Percentiles rank a stretch among this genome's conserved stretches.
These are phyloP conservation scores for Actinomucor elegans DNA, from an alignment of 371 early-diverging fungal species.

Conservation along the genomic window DNA sequence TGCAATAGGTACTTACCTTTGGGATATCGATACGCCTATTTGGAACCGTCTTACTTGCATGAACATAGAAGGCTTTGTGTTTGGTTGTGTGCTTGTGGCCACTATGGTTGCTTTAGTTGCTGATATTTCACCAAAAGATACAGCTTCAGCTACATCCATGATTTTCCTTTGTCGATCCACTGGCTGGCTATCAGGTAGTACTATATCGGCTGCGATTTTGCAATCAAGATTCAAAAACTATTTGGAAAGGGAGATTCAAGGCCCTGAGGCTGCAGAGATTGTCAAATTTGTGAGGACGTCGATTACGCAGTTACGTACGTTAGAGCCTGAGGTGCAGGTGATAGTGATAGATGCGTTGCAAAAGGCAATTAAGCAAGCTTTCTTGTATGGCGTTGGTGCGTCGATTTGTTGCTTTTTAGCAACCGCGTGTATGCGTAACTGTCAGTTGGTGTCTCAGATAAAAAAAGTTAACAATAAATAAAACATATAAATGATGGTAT, in stretches of 20 bases:
- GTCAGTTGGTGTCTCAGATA: no score
- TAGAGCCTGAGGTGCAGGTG: constrained; percentile 26
- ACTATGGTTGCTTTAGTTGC: constrained; percentile 52
- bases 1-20: constrained; percentile 2
- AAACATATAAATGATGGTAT: no score
- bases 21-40: constrained; percentile 9
- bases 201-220: constrained; percentile 41
- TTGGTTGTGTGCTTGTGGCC: constrained; percentile 42
- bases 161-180: constrained; percentile 49
- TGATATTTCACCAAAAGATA: constrained; percentile 35
- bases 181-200: constrained; percentile 43
- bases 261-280: constrained; percentile 36
- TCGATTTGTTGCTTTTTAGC: constrained; percentile 21
- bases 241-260: constrained; percentile 25
- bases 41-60: constrained; percentile 23
- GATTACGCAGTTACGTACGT: constrained; percentile 28
- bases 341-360: constrained; percentile 23
- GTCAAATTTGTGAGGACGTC: constrained; percentile 42
- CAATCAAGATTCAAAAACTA: constrained; percentile 37
- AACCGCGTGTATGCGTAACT: constrained; percentile 22
- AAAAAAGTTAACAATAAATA: no score
- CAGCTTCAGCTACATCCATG: constrained; percentile 48
- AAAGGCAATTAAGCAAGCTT: constrained; percentile 17
- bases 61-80: constrained; percentile 41
- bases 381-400: constrained; percentile 22